A percentile compares a stretch with the other conserved stretches of the same genome.
Evolutionary conservation across 2,329 filamentous ascomycete genomes (phyloP).

Genomic region (Sphaerulina populicola): DNA sequence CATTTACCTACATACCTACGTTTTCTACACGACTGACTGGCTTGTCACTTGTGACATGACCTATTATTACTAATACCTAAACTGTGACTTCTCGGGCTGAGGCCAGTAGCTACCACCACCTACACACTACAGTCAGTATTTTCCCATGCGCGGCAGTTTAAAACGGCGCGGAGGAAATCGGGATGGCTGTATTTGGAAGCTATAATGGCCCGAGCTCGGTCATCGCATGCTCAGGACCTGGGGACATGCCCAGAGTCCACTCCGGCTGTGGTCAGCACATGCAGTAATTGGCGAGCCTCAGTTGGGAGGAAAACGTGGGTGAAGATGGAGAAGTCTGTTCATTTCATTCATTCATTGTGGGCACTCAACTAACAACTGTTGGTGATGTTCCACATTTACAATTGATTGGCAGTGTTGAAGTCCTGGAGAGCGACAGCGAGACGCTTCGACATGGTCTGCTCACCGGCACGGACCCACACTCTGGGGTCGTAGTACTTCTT

Average conservation of each 20-base stretch:
- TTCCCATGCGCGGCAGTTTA: neutral
- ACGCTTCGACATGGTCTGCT: conserved; percentile 89
- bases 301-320: neutral
- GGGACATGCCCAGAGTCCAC: neutral
- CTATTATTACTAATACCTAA: too few relatives aligned
- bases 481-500: conserved; percentile 80
- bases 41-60: too few relatives aligned
- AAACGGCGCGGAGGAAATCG: neutral
- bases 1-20: too few relatives aligned
- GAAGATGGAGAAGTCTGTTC: neutral
- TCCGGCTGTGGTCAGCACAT: neutral
- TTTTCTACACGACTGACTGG: too few relatives aligned
- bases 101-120: too few relatives aligned
- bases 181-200: neutral
- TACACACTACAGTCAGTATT: too few relatives aligned
- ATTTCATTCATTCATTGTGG: neutral
- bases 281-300: neutral
- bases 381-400: conserved; percentile 45
- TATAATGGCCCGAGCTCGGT: conserved; percentile 5
- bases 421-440: conserved; percentile 74
- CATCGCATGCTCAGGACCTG: neutral
- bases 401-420: conserved; percentile 76
- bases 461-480: conserved; percentile 92
- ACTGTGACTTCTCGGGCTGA: too few relatives aligned
- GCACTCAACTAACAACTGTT: neutral